Conservation (phyloP, 129 eudicot genomes). For the sunflower (Helianthus annuus) region HanXRQr2.0-SUNRISE NC_035448.2:146657617-146658116, state of each 20-base stretch:
- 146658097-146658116: too few species aligned
- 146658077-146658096: too few species aligned
- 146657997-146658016: too few species aligned
- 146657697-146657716: constrained; percentile 71
- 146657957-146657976: too few species aligned
- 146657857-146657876: not conserved
- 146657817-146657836: constrained; percentile 46
- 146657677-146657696: constrained; percentile 38
- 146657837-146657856: constrained; percentile 20
- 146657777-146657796: constrained; percentile 52
- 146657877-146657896: not conserved
- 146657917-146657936: too few species aligned
- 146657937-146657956: too few species aligned
- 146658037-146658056: too few species aligned
- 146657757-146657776: constrained; percentile 59
- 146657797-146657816: constrained; percentile 49
- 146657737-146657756: constrained; percentile 89
- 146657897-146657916: not conserved
- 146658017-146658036: too few species aligned
- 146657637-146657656: constrained; percentile 58
- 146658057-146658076: too few species aligned
- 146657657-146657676: constrained; percentile 41
- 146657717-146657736: constrained; percentile 76
- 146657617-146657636: constrained; percentile 59
- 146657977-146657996: too few species aligned